Evolutionary conservation across 176 grass and related monocot genomes (phyloP).

Genomic region (Alloteropsis semialata): DNA sequence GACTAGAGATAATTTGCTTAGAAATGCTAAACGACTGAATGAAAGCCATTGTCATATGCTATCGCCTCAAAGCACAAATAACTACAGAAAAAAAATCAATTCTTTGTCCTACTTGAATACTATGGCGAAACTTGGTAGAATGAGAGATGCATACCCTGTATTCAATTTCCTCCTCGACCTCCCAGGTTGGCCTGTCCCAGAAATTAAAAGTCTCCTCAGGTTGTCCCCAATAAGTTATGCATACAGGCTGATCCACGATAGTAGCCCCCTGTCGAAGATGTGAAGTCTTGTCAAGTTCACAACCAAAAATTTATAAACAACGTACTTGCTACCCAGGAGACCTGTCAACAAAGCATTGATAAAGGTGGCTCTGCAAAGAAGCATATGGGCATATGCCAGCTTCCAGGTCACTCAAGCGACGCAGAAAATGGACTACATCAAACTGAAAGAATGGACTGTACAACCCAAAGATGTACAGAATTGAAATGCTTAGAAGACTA

Average conservation of each 20-base stretch:
- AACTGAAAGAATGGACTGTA: neutral
- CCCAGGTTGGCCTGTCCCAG: constrained; percentile 64
- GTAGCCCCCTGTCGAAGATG: constrained; percentile 70
- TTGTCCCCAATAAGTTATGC: constrained; percentile 75
- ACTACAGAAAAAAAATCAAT: neutral
- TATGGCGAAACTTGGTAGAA: neutral
- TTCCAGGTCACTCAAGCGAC: neutral
- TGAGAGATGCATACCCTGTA: constrained; percentile 55
- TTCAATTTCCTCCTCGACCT: constrained; percentile 54
- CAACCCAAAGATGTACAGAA: neutral
- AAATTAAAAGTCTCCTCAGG: constrained; percentile 69
- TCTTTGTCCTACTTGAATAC: neutral
- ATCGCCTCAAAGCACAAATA: neutral
- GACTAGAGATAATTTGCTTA: neutral
- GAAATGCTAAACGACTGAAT: neutral
- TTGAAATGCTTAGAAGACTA: neutral
- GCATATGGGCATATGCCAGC: neutral
- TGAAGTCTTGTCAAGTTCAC: neutral
- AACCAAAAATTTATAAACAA: neutral
- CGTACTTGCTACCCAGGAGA: neutral
- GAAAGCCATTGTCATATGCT: neutral
- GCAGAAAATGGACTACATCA: neutral
- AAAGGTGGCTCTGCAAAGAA: neutral
- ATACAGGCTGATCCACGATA: constrained; percentile 93
- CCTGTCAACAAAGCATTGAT: neutral